A percentile compares a stretch with the other conserved stretches of the same genome.
Evolutionary conservation across 179 eudicot species (phyloP).

Genomic region (Dionaea muscipula): DNA sequence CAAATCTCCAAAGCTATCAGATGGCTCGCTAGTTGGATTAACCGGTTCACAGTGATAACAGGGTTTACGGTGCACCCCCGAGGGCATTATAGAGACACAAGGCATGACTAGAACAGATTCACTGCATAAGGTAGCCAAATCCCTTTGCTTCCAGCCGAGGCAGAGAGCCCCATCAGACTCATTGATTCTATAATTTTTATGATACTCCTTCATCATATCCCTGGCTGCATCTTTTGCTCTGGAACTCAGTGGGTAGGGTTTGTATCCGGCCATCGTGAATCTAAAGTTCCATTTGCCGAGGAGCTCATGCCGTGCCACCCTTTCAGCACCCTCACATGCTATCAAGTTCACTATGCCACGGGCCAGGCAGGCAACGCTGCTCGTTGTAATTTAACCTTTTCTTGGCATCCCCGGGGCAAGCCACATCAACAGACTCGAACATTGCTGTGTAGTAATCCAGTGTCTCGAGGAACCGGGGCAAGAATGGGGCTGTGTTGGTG

Average conservation of each 20-base stretch:
- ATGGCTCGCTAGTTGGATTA: too few relatives aligned
- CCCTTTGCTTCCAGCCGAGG: conserved; percentile 54
- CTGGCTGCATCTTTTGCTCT: conserved; percentile 15
- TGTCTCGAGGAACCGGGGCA: conserved; percentile 45
- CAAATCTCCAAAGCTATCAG: too few relatives aligned
- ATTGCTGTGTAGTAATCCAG: conserved; percentile 62
- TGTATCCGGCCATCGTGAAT: conserved; percentile 54
- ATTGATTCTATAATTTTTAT: conserved; percentile 34
- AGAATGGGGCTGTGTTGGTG: conserved; percentile 61
- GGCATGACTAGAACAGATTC: too few relatives aligned
- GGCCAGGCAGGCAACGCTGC: conserved; percentile 73
- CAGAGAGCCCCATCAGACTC: conserved; percentile 38
- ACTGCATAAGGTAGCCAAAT: conserved; percentile 29
- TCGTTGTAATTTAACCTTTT: conserved; percentile 59
- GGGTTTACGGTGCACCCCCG: too few relatives aligned
- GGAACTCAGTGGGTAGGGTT: conserved; percentile 25
- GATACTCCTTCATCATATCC: conserved; percentile 33
- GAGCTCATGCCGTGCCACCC: conserved; percentile 59
- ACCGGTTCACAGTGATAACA: too few relatives aligned
- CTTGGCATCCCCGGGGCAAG: conserved; percentile 40
- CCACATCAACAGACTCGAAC: conserved; percentile 74
- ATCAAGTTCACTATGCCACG: conserved; percentile 66
- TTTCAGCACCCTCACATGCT: conserved; percentile 62
- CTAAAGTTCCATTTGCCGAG: conserved; percentile 66
- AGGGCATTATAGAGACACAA: too few relatives aligned